Evolutionary conservation across 2,329 filamentous ascomycete genomes (phyloP).

Genomic region (Colletotrichum sp.): DNA sequence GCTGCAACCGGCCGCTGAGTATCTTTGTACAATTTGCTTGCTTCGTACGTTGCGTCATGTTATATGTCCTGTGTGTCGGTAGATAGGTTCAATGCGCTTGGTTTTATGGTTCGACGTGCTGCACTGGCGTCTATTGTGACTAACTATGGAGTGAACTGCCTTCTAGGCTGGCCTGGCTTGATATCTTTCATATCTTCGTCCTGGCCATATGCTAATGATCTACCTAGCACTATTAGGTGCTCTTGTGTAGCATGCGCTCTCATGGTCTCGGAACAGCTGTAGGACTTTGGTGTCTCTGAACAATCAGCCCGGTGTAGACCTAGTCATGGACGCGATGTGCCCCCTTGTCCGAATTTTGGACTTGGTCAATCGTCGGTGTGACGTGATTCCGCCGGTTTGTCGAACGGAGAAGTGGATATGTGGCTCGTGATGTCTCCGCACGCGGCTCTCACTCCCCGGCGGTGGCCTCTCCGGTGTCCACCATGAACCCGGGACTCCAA

Average conservation of each 20-base stretch:
- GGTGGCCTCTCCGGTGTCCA: slow-evolving; percentile 37
- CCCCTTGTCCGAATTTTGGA: not conserved
- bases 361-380: not conserved
- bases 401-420: slow-evolving; percentile 1
- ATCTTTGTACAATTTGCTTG: slow-evolving; percentile 20
- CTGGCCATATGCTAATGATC: not conserved
- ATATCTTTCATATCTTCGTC: not conserved
- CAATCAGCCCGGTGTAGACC: not conserved
- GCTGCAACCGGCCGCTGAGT: slow-evolving; percentile 1
- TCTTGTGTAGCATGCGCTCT: not conserved
- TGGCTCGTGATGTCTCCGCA: slow-evolving; percentile 23
- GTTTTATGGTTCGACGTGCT: not conserved
- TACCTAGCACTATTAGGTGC: not conserved
- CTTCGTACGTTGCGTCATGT: slow-evolving; percentile 19
- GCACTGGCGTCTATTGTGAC: not conserved
- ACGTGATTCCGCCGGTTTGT: not conserved
- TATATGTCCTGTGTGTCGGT: slow-evolving; percentile 18
- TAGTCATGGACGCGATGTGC: not conserved
- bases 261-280: not conserved
- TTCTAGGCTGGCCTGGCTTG: not conserved
- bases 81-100: slow-evolving; percentile 20
- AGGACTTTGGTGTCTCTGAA: not conserved
- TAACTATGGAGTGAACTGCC: not conserved
- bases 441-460: slow-evolving; percentile 20
- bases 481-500: slow-evolving; percentile 84